Conservation (phyloP, 2,329 filamentous ascomycete genomes). For the Sporothrix brasiliensis region DNA sequence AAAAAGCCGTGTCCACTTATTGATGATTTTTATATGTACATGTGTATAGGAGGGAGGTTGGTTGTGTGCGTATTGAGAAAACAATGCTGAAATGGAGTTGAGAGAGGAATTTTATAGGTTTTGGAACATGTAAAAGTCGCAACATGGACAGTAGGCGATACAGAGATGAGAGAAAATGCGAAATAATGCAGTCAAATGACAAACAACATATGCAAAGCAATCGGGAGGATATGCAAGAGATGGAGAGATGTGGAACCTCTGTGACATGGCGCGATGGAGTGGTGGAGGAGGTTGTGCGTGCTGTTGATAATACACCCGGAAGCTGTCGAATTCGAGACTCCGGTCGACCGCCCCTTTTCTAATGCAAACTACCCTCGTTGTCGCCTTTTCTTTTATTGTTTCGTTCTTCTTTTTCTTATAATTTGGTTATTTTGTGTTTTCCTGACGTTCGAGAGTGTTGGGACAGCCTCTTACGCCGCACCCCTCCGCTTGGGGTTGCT, state of each 20-base stretch:
- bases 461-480: not conserved
- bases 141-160: not conserved
- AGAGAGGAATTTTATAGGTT: constrained; percentile 7
- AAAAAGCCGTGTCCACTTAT: not conserved
- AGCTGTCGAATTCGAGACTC: not conserved
- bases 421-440: not conserved
- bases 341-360: constrained; percentile 7
- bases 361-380: not conserved
- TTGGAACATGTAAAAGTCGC: not conserved
- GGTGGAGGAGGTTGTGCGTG: constrained; percentile 3
- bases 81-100: constrained; percentile 11
- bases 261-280: not conserved
- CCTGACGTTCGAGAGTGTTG: not conserved
- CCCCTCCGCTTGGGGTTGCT: constrained; percentile 60
- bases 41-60: not conserved
- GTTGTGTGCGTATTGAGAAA: not conserved
- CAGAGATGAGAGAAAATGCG: not conserved
- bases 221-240: not conserved
- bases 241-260: not conserved
- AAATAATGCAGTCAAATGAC: not conserved
- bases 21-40: constrained; percentile 18
- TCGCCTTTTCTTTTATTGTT: constrained; percentile 5
- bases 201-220: not conserved
- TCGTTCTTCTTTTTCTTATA: not conserved
- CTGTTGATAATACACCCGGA: constrained; percentile 28